Percentiles rank a stretch among this genome's conserved stretches.
These are phyloP conservation scores for Lactarius evosmus DNA, from an alignment of 768 basidiomycete species.

Conservation along the genomic window DNA sequence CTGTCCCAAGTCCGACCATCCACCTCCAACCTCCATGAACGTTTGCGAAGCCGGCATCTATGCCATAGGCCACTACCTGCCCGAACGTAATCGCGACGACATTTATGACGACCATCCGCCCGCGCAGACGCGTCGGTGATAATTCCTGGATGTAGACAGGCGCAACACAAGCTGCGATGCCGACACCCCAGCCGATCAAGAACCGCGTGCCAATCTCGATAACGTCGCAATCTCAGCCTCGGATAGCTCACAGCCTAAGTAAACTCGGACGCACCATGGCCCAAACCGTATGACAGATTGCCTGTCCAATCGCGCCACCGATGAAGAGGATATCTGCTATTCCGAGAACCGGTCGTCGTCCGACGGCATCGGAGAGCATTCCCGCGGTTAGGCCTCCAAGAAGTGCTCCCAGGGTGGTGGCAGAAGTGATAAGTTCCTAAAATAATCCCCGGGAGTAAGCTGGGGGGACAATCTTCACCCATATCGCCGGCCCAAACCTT, in stretches of 20 bases:
- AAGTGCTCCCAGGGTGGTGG: constrained; percentile 75
- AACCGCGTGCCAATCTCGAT: constrained; percentile 65
- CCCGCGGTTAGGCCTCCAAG: constrained; percentile 72
- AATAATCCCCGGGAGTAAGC: background rate
- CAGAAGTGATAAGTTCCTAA: constrained; percentile 77
- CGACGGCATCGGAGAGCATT: constrained; percentile 65
- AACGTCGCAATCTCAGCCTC: background rate
- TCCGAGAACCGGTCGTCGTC: constrained; percentile 60
- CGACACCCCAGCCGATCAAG: constrained; percentile 71
- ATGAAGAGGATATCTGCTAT: constrained; percentile 74
- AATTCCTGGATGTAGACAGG: constrained; percentile 85
- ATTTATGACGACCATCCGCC: constrained; percentile 77
- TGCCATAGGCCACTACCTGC: constrained; percentile 76
- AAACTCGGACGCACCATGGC: constrained; percentile 50
- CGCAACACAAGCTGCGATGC: constrained; percentile 72
- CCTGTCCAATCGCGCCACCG: constrained; percentile 67
- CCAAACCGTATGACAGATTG: constrained; percentile 65
- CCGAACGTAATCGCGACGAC: constrained; percentile 80
- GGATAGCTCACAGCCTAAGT: background rate
- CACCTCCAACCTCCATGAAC: constrained; percentile 69
- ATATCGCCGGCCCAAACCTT: constrained; percentile 43
- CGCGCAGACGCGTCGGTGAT: constrained; percentile 68
- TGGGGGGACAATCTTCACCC: background rate
- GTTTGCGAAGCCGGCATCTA: constrained; percentile 63
- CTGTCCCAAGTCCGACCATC: constrained; percentile 76